phyloP scores from a whole-genome alignment of 2,329 filamentous ascomycete genomes.

The Emericellopsis atlantica region DNA sequence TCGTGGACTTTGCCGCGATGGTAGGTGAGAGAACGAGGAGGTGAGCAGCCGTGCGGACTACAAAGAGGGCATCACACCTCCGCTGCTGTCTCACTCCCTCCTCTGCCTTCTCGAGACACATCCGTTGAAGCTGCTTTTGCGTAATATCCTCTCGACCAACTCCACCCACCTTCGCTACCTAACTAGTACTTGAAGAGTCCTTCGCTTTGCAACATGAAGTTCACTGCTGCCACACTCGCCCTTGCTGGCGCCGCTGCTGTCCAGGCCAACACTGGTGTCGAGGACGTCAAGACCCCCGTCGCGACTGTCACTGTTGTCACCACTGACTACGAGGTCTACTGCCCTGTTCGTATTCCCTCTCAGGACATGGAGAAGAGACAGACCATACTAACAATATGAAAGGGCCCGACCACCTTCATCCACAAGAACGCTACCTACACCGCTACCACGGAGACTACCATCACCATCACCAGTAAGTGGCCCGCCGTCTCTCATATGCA shows the following conservation, averaged over 20 bases:
- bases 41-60: too few relatives aligned
- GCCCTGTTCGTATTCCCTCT: slow-evolving; percentile 21
- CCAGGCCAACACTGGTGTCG: slow-evolving; percentile 5
- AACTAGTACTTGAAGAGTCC: not conserved
- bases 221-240: slow-evolving; percentile 17
- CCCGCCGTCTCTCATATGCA: not conserved
- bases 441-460: slow-evolving; percentile 23
- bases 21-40: too few relatives aligned
- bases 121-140: too few relatives aligned
- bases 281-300: not conserved
- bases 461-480: slow-evolving; percentile 31
- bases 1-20: too few relatives aligned
- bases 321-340: slow-evolving; percentile 26
- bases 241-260: slow-evolving; percentile 14
- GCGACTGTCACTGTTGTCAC: slow-evolving; percentile 20
- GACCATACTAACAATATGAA: slow-evolving; percentile 7
- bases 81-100: too few relatives aligned
- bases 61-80: too few relatives aligned
- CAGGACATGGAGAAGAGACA: not conserved
- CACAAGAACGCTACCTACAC: slow-evolving; percentile 29
- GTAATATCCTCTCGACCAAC: too few relatives aligned
- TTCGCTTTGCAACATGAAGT: slow-evolving; percentile 17
- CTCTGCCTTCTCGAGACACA: too few relatives aligned
- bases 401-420: slow-evolving; percentile 23
- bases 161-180: too few relatives aligned